Base-by-base conservation (phyloP, 2,329 filamentous ascomycete genomes). In the Hypocreales sp. region DNA sequence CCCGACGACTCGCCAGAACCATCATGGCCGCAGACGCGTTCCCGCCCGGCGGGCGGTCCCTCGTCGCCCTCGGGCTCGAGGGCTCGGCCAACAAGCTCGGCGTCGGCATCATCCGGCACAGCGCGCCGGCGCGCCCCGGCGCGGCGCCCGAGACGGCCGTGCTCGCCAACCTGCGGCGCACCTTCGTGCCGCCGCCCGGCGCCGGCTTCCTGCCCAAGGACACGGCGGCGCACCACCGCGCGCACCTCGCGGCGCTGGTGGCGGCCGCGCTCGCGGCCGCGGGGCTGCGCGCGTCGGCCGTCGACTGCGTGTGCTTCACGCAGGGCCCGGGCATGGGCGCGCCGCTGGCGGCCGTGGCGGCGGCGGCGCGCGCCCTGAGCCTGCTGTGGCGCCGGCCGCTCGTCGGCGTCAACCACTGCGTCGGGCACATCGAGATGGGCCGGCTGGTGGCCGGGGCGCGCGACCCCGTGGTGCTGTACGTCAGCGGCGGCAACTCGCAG, bases 371-470 rank as follows among this genome's bases (percentile, higher is more conserved):
- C 33, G 82, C 80, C 35, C 60, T 95, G 18, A 66, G 72, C 22
- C 58, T 93, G 32, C 65, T 98, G 11, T 98, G 90, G 90, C 66
- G 61, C 28, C 83, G 82, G 53, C 74, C 79, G n/a, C 62, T 98
- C 20, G 77, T 98, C 4, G 87, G 84, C 15, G 90, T 98, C 15
- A 98, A 98, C 56, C 90, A 98, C 56, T 98, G 90, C 53, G 81
- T 98, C 25, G 90, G 90, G 23, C 90, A 98, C 55, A 95, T 98
- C 44, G 90, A 98, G 60, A 98, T 98, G 90, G 90, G 90, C 18
- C 70, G 90, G 27, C 69, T 79, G 33, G 93, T 98, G 47, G 95
- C 90, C 5, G 80, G 82, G 32, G 84, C 90, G 11, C 60, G 69
- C 15, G 87, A 98, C 55, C 90, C 90, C 0, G 86, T 95, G 20